Conservation (phyloP, 1,139 yeast genomes). For the Geotrichum phurueaensis region DNA sequence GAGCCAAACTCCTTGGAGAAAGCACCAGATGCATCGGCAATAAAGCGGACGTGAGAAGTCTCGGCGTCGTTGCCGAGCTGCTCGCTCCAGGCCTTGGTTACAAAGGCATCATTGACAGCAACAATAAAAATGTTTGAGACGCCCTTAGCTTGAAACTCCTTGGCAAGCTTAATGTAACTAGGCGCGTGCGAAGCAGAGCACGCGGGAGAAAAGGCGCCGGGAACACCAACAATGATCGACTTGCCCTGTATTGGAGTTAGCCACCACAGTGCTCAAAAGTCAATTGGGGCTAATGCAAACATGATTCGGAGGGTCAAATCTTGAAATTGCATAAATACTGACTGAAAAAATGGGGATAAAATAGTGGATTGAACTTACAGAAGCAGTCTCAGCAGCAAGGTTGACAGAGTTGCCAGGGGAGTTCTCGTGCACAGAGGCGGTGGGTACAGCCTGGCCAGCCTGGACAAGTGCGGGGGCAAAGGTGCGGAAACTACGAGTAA, state of each 20-base stretch:
- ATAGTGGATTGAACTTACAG: slow-evolving; percentile 20
- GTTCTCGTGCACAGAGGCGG: slow-evolving; percentile 49
- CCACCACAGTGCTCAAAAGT: too few species aligned
- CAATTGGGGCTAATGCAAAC: background rate
- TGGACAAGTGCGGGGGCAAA: slow-evolving; percentile 28
- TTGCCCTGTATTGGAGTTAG: slow-evolving; percentile 48
- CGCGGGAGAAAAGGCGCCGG: slow-evolving; percentile 88
- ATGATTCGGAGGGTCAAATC: background rate
- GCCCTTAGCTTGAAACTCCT: slow-evolving; percentile 60
- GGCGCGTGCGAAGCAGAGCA: slow-evolving; percentile 78
- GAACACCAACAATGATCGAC: slow-evolving; percentile 69
- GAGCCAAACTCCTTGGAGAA: slow-evolving; percentile 61
- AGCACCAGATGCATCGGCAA: slow-evolving; percentile 74
- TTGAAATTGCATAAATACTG: background rate
- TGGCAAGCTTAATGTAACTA: slow-evolving; percentile 53
- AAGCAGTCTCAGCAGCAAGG: slow-evolving; percentile 49
- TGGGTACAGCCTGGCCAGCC: slow-evolving; percentile 47
- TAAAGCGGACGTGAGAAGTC: slow-evolving; percentile 41
- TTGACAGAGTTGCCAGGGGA: slow-evolving; percentile 64
- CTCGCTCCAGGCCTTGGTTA: slow-evolving; percentile 72
- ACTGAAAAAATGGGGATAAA: background rate
- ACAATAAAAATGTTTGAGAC: slow-evolving; percentile 54
- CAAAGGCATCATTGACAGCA: slow-evolving; percentile 83
- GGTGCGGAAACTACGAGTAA: slow-evolving; percentile 27
- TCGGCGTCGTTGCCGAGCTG: slow-evolving; percentile 28